Evolutionary conservation across 768 basidiomycete species (phyloP).

Genomic region (Tremella yokohamensis): DNA sequence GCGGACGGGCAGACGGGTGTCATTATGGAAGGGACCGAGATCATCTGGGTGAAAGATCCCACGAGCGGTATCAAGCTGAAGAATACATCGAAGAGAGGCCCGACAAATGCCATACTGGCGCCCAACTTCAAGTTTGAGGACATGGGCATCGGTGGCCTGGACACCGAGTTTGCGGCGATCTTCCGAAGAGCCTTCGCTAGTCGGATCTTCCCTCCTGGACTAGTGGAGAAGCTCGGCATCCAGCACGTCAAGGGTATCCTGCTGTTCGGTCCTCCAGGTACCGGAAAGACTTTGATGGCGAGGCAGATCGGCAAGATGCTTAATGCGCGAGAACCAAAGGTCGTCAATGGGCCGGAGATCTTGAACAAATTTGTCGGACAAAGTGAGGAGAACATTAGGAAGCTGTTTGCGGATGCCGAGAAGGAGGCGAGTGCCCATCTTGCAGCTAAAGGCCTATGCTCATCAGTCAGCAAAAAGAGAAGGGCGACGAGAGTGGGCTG

Average conservation of each 20-base stretch:
- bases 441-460: slow-evolving; percentile 20
- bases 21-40: slow-evolving; percentile 84
- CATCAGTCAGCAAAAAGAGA: slow-evolving; percentile 77
- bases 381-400: slow-evolving; percentile 95
- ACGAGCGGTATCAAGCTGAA: slow-evolving; percentile 82
- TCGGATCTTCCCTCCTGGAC: slow-evolving; percentile 93
- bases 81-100: slow-evolving; percentile 81
- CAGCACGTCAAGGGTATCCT: slow-evolving; percentile 99
- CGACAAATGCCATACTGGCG: slow-evolving; percentile 89
- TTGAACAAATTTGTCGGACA: slow-evolving; percentile 96
- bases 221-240: slow-evolving; percentile 96
- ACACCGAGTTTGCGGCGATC: slow-evolving; percentile 89
- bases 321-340: slow-evolving; percentile 94
- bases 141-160: slow-evolving; percentile 98
- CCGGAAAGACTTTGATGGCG: slow-evolving; percentile 96
- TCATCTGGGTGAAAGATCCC: slow-evolving; percentile 80
- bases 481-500: slow-evolving; percentile 91
- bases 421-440: slow-evolving; percentile 64
- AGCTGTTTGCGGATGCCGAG: slow-evolving; percentile 96
- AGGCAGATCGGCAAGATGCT: slow-evolving; percentile 99
- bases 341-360: slow-evolving; percentile 97
- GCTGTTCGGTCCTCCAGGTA: slow-evolving; percentile 93
- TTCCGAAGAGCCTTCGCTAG: slow-evolving; percentile 98
- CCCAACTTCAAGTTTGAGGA: slow-evolving; percentile 99
- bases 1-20: slow-evolving; percentile 61